Evolutionary conservation across 2,329 filamentous ascomycete genomes (phyloP), one percentile per base, ranked within the genome.

Genomic region (Macrophomina pseudophaseolina): DNA sequence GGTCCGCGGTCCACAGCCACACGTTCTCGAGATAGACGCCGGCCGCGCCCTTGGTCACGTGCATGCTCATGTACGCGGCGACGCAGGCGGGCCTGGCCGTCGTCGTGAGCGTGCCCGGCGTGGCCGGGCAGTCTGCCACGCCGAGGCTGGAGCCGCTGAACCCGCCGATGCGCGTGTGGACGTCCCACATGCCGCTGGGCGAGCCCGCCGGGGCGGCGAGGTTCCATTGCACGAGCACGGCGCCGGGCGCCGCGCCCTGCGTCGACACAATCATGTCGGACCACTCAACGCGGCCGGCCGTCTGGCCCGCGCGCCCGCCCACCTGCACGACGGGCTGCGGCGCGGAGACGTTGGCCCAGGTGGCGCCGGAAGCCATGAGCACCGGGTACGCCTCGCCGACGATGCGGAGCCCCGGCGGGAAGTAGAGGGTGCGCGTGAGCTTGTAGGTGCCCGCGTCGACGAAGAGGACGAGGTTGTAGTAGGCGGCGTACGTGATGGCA

Each of bases 1-100:
- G 94, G 76, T 97, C 94, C 0, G 94, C 88, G 35, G 93, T 90
- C 94, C 94, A 97, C 77, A 91, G 89, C 94, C 94, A 97, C 59
- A 86, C 89, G 80, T 97, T 97, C 80, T 97, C 93, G 66, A 97
- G 82, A 79, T 97, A 96, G 48, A 89, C 84, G 0, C 74, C 74
- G 2, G 88, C 88, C 0, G 80, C 85, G 12, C 81, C 79, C 52
- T 80, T 76, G 4, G 87, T 88, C 56, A 88, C 68, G 58, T 82
- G 81, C 51, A 81, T 69, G 1, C 77, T 71, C 72, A 82, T 70
- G 70, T 93, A 97, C 5, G 92, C 86, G 16, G 88, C 92, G 52
- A 90, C 85, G 77, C 94, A 97, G 32, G 86, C 80, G 1, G 85
- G 73, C 69, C 90, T 88, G 2, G 71, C 73, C 0, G 73, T 83